Percentiles rank a stretch among this genome's conserved stretches.
These are phyloP conservation scores for Neoboletus subvelutipes DNA, from an alignment of 768 basidiomycete genomes.

Conservation along the genomic window DNA sequence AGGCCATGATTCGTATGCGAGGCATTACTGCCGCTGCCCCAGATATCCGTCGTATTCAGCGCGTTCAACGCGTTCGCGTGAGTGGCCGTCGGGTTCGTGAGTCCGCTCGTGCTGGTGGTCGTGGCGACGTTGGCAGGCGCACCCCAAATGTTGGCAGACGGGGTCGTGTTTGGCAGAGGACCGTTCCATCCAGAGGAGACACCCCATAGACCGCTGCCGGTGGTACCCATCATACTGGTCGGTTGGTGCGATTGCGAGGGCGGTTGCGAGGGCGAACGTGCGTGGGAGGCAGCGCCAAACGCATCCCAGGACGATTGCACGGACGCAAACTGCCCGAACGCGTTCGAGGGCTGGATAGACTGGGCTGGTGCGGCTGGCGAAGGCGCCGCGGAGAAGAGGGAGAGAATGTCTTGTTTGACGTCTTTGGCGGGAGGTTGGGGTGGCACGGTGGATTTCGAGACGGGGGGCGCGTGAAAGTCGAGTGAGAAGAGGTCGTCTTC, in stretches of 20 bases:
- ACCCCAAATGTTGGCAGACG: slow-evolving; percentile 38
- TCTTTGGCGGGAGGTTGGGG: slow-evolving; percentile 55
- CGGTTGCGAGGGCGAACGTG: not conserved
- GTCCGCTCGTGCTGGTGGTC: slow-evolving; percentile 12
- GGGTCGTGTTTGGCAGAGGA: slow-evolving; percentile 27
- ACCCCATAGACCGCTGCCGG: slow-evolving; percentile 64
- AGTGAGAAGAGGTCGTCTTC: slow-evolving; percentile 77
- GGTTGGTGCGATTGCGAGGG: slow-evolving; percentile 23
- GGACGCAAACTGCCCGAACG: slow-evolving; percentile 40
- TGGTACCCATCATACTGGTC: slow-evolving; percentile 54
- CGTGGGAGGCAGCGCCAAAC: slow-evolving; percentile 4
- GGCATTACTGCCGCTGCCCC: slow-evolving; percentile 45
- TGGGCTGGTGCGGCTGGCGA: slow-evolving; percentile 28
- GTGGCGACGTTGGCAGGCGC: slow-evolving; percentile 6
- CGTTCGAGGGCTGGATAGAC: slow-evolving; percentile 22
- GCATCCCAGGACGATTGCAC: slow-evolving; percentile 28
- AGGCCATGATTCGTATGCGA: slow-evolving; percentile 38
- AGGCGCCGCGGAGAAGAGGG: slow-evolving; percentile 62
- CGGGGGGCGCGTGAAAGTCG: slow-evolving; percentile 71
- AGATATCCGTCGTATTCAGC: slow-evolving; percentile 53
- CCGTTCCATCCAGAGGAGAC: slow-evolving; percentile 61
- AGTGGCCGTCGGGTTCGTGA: not conserved
- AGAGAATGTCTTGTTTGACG: slow-evolving; percentile 82
- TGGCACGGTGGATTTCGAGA: slow-evolving; percentile 20
- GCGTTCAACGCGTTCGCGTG: slow-evolving; percentile 10